Base-by-base conservation (phyloP, 1,139 yeast species). In the Scheffersomyces illinoinensis region DNA sequence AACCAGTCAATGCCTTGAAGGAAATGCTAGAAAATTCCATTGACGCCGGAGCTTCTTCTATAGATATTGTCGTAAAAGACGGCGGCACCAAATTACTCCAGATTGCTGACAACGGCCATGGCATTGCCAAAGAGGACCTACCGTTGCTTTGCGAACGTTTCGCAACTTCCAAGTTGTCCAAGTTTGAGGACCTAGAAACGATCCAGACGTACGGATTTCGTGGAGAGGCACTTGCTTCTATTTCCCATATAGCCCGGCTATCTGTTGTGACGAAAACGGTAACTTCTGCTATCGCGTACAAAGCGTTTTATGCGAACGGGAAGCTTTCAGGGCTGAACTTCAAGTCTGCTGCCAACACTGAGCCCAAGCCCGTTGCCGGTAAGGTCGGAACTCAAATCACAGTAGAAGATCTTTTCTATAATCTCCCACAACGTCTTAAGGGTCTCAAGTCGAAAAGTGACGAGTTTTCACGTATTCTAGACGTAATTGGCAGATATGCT, bases 321-420 rank as follows among this genome's bases (percentile, higher is more conserved):
- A 81, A 78, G 51, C 71, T 90, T 63, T 76, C 76, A 18, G 76
- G 78, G 0, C 66, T 77, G 10, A 77, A 74, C 58, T 80, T 76
- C 67, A 77, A 73, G 60, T 53, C 62, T 3, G 62, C 58, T 6
- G 60, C 62, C 2, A 62, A 72, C 0, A 56, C 69, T 8, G 85
- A 82, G 0, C 91, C 96, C 0, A 84, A 84, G 62, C 93, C 97
- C 0, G 81, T 85, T 1, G 99, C 99, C 0, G 98, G 98, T 0
- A 88, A 85, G 61, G 83, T 82, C 53, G 99, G 99, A 0, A 95
- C 99, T 0, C 93, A 89, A 61, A 84, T 96, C 50, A 75, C 84
- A 0, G 97, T 93, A 5, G 98, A 93, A 69, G 97, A 95, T 70
- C 77, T 96, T 60, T 96, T 96, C 69, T 96, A 89, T 74, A 96